Evolutionary conservation across 257 asterid genomes (phyloP).

Genomic region (Nyctanthes arbortristis): DNA sequence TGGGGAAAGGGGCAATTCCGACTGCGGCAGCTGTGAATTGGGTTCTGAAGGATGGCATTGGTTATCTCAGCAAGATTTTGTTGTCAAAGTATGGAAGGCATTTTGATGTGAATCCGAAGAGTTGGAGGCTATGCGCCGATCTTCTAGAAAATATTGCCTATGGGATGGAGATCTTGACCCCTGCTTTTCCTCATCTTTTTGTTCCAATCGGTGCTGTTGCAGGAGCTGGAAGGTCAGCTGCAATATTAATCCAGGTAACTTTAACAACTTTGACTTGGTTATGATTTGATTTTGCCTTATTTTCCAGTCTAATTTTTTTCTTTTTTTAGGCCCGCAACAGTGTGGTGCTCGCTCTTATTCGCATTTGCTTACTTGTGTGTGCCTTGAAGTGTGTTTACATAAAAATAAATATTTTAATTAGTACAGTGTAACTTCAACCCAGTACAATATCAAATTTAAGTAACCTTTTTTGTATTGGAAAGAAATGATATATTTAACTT

Average conservation of each 20-base stretch:
- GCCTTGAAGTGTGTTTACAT: neutral
- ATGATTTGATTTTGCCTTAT: neutral
- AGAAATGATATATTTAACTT: neutral
- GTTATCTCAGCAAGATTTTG: slow-evolving; percentile 88
- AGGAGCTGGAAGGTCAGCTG: slow-evolving; percentile 98
- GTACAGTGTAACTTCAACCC: neutral
- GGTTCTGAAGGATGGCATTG: slow-evolving; percentile 98
- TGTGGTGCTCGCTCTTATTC: neutral
- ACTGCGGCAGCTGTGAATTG: slow-evolving; percentile 97
- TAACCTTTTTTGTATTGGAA: neutral
- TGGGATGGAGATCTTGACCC: slow-evolving; percentile 91
- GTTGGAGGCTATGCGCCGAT: slow-evolving; percentile 98
- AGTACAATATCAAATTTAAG: neutral
- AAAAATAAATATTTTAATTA: neutral
- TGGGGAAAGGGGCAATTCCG: slow-evolving; percentile 98
- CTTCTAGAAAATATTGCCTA: slow-evolving; percentile 92
- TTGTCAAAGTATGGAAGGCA: slow-evolving; percentile 92
- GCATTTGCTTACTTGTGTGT: neutral
- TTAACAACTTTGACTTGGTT: neutral
- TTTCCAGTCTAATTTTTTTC: neutral
- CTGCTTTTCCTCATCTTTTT: slow-evolving; percentile 95
- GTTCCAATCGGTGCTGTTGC: slow-evolving; percentile 94
- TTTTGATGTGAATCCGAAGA: slow-evolving; percentile 94
- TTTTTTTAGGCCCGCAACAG: neutral
- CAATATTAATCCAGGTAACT: slow-evolving; percentile 85